Conservation (phyloP, 2,329 filamentous ascomycete genomes). For the Fusarium staphyleae region DNA sequence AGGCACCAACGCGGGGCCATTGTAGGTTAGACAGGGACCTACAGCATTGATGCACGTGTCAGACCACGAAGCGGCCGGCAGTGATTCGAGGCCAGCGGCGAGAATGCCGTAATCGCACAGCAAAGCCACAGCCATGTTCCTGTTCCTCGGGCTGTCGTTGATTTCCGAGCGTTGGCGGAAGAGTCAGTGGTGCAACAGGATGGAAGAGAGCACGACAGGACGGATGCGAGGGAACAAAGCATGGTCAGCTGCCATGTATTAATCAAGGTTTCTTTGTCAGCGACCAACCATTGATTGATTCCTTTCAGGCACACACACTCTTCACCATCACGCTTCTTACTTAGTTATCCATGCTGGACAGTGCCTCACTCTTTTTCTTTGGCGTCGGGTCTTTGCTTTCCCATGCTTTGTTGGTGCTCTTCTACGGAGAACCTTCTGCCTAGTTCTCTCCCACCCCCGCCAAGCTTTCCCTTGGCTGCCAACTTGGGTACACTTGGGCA, state of each 20-base stretch:
- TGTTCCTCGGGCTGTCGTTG: not conserved
- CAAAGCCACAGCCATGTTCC: constrained; percentile 3
- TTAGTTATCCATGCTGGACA: constrained; percentile 13
- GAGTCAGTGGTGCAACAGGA: not conserved
- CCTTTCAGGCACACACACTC: constrained; percentile 25
- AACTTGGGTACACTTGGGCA: not conserved
- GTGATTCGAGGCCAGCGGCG: constrained; percentile 20
- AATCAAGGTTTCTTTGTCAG: constrained; percentile 2
- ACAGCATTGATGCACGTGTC: constrained; percentile 45
- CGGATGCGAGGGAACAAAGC: constrained; percentile 2
- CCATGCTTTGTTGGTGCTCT: constrained; percentile 7
- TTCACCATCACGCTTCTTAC: not conserved
- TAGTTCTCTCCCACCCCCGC: constrained; percentile 17
- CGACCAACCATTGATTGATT: constrained; percentile 6
- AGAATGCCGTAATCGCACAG: constrained; percentile 4
- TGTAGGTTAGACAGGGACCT: constrained; percentile 15
- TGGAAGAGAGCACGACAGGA: constrained; percentile 8
- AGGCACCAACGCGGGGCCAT: constrained; percentile 20
- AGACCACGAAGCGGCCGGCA: constrained; percentile 40
- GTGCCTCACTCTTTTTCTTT: constrained; percentile 18
- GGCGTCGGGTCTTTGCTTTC: constrained; percentile 7
- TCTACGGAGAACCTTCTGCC: constrained; percentile 26
- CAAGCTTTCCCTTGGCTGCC: constrained; percentile 23
- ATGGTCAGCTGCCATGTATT: constrained; percentile 26
- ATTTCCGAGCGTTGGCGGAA: not conserved